Evolutionary conservation across 2,329 filamentous ascomycete species (phyloP).

Genomic region (Alternaria longipes): DNA sequence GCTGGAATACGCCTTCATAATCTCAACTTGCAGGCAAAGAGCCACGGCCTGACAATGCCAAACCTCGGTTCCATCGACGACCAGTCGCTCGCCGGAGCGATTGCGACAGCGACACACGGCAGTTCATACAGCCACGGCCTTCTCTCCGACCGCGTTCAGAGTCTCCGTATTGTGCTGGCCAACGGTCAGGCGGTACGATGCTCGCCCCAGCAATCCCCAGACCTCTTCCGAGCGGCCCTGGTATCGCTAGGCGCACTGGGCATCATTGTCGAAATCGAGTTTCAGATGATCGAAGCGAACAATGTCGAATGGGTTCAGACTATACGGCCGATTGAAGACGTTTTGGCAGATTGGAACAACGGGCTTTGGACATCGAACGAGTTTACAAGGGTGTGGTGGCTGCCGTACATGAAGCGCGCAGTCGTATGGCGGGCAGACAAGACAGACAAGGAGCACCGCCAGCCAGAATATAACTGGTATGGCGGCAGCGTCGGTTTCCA

Average conservation of each 20-base stretch:
- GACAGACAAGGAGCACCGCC: constrained; percentile 68
- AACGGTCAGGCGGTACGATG: constrained; percentile 79
- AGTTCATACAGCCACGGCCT: constrained; percentile 85
- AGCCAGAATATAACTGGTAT: constrained; percentile 77
- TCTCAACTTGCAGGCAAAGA: constrained; percentile 77
- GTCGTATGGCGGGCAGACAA: constrained; percentile 91
- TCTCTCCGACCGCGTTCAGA: constrained; percentile 78
- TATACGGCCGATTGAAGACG: constrained; percentile 72
- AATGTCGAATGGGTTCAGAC: constrained; percentile 88
- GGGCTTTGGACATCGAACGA: constrained; percentile 84
- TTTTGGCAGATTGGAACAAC: constrained; percentile 76
- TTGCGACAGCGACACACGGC: constrained; percentile 92
- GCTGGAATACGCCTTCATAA: constrained; percentile 85
- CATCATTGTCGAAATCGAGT: constrained; percentile 88
- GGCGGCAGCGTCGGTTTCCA: constrained; percentile 84
- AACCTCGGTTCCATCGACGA: constrained; percentile 95
- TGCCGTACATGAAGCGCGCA: constrained; percentile 87
- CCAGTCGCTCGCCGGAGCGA: constrained; percentile 91
- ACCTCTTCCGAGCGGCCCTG: constrained; percentile 88
- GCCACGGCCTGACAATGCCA: constrained; percentile 81
- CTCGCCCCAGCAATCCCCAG: constrained; percentile 70
- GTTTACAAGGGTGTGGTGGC: constrained; percentile 97
- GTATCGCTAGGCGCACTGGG: constrained; percentile 89
- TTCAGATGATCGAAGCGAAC: constrained; percentile 80
- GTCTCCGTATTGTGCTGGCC: constrained; percentile 81